Base-by-base conservation (phyloP, 129 eudicot genomes). In the Tagetes erecta region DNA sequence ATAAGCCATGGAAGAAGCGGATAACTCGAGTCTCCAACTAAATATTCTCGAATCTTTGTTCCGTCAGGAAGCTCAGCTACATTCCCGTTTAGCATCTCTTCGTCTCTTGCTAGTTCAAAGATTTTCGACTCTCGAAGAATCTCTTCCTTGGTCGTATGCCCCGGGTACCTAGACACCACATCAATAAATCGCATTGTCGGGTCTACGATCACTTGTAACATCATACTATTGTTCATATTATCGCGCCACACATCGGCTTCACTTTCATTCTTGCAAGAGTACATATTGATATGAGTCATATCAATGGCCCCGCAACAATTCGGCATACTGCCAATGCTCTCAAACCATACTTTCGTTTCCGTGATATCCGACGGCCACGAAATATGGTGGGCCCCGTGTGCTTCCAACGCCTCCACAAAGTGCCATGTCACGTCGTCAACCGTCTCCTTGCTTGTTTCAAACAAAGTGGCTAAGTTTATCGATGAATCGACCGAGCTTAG, bases 251-350 rank as follows among this genome's bases (percentile, higher is more conserved):
- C 71, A 5, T 80, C 44, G 2, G 30, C 73, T n/a, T 69, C 67
- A 2, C 45, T 47, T n/a, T 83, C 88, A 9, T 83, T 11, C 1
- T 79, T 33, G 5, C 74, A 49, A 14, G 76, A 42, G 30, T 47
- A 39, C 87, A 86, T 88, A 11, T 45, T 81, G 12, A 86, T 59
- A 53, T 86, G 92, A 30, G 97, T 86, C 10, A 82, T 84, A 31
- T 91, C 88, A 2, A 88, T 83, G 0, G 83, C 92, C 0, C 97
- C 95, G 55, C 88, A 91, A 63, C 95, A 91, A 56, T 91, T 88
- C 0, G 95, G 92, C 53, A 91, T 80, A 11, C 90, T 92, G 39
- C 82, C 73, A 5, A 84, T 82, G 5, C 66, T 80, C 78, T 82
- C 80, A 31, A 91, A 91, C 81, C 75, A 64, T 36, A 71, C 14